phyloP scores from a whole-genome alignment of 1,139 yeast genomes.

The Candida labiduridarum region DNA sequence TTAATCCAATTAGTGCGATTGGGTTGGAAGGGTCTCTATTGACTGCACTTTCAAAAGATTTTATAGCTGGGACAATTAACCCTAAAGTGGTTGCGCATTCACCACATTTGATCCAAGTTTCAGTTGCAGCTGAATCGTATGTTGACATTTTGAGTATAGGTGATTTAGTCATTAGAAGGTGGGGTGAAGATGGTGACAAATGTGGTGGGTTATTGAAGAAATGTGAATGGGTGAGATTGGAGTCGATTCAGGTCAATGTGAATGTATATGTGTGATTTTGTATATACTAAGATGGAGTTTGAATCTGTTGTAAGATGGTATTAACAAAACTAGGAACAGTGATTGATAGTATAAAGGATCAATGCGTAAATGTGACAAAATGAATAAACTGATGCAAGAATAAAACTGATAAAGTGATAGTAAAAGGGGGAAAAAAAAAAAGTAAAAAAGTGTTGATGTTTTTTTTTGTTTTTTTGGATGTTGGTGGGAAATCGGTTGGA shows the following conservation, averaged over 20 bases:
- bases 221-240: background rate
- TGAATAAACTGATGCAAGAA: background rate
- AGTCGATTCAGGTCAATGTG: background rate
- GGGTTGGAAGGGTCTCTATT: constrained; percentile 44
- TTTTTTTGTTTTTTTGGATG: background rate
- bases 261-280: too few relatives aligned
- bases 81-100: constrained; percentile 51
- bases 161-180: constrained; percentile 14
- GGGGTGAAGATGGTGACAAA: background rate
- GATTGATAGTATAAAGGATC: too few relatives aligned
- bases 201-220: background rate
- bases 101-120: constrained; percentile 56
- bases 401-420: background rate
- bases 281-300: too few relatives aligned
- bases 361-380: too few relatives aligned
- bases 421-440: background rate
- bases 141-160: constrained; percentile 9
- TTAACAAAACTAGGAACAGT: too few relatives aligned
- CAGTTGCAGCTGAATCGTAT: constrained; percentile 29
- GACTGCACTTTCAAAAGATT: constrained; percentile 50
- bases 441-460: background rate
- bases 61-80: constrained; percentile 41
- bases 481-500: background rate
- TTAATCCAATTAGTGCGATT: constrained; percentile 46
- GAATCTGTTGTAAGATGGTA: too few relatives aligned